Percentiles rank a stretch among this genome's conserved stretches.
Conservation (phyloP, 805 yeast species). For the Metschnikowia shivogae region DNA sequence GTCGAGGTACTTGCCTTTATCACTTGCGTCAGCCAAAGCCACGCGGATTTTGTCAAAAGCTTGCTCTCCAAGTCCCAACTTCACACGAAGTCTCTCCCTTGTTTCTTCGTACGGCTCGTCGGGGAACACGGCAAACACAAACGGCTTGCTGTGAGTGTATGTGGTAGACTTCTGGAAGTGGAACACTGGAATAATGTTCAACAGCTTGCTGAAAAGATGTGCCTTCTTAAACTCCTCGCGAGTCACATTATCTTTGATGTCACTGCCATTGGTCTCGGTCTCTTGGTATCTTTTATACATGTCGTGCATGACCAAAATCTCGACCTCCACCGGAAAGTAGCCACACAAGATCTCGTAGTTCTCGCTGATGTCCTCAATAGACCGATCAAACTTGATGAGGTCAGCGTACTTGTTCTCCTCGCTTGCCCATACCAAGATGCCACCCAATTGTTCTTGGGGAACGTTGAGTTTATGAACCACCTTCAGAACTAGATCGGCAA, state of each 20-base stretch:
- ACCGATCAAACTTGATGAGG: constrained; percentile 32
- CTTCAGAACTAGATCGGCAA: constrained; percentile 52
- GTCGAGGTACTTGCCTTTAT: constrained; percentile 43
- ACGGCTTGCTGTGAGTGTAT: constrained; percentile 78
- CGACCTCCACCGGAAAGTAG: constrained; percentile 41
- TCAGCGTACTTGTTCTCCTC: constrained; percentile 36
- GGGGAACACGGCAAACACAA: constrained; percentile 66
- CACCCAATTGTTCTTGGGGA: constrained; percentile 42
- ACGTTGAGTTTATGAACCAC: constrained; percentile 53
- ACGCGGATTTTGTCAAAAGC: constrained; percentile 75
- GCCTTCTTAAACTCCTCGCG: constrained; percentile 14
- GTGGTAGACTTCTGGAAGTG: constrained; percentile 73
- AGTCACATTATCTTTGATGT: constrained; percentile 24
- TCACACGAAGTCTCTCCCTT: constrained; percentile 59
- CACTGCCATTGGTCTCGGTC: constrained; percentile 18
- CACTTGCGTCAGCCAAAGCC: constrained; percentile 46
- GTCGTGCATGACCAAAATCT: constrained; percentile 34
- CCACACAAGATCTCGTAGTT: constrained; percentile 38
- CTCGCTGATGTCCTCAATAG: constrained; percentile 33
- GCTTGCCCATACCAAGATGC: constrained; percentile 57
- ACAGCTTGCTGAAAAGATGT: constrained; percentile 24
- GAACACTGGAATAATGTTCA: constrained; percentile 57
- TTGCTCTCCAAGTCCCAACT: constrained; percentile 71
- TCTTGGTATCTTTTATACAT: constrained; percentile 25
- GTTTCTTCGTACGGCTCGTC: constrained; percentile 64